Base-by-base conservation (phyloP, 2,329 filamentous ascomycete genomes). In the Escovopsis sp. region DNA sequence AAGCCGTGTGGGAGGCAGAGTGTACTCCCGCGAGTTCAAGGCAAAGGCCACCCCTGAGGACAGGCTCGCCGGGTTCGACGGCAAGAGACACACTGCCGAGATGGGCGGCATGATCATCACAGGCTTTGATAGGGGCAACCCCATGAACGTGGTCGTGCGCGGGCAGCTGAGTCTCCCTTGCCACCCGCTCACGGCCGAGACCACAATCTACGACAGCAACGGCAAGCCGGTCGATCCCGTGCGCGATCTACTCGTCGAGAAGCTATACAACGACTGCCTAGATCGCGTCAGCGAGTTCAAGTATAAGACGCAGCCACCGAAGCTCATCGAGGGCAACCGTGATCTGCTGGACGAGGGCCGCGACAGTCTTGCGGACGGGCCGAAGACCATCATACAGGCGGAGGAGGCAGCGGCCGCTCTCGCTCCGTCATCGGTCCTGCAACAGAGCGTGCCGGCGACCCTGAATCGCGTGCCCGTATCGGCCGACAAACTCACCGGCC, bases 51-150 rank as follows among this genome's bases (percentile, higher is more conserved):
- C 66, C 59, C 73, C 58, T 60, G 67, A 43, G 56, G 67, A 54
- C 61, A 63, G 48, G 51, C 76, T 56, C 62, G 68, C 56, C 53
- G 67, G 49, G 56, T 61, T 74, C 71, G 58, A 73, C 63, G 71
- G 67, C 8, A 72, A 69, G 46, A 67, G 76, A 39, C 82, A 81
- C 54, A 96, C 88, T 15, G 91, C 86, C 29, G 91, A 98, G 59
- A 93, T 95, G 79, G 91, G 91, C 25, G 91, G 89, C 42, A 94
- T 98, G 71, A 96, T 98, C 45, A 87, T 98, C 46, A 95, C 93
- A 30, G 91, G 91, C 0, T 98, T 96, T 57, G 87, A 96, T 50
- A 77, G 85, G 49, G 93, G 93, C 14, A 98, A 98, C 52, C 91
- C 91, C 5, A 66, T 98, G 51, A 93, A 95, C 57, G 76, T 88